Base-by-base conservation (phyloP, 2,329 filamentous ascomycete species). In the Chaetomium strumarium region DNA sequence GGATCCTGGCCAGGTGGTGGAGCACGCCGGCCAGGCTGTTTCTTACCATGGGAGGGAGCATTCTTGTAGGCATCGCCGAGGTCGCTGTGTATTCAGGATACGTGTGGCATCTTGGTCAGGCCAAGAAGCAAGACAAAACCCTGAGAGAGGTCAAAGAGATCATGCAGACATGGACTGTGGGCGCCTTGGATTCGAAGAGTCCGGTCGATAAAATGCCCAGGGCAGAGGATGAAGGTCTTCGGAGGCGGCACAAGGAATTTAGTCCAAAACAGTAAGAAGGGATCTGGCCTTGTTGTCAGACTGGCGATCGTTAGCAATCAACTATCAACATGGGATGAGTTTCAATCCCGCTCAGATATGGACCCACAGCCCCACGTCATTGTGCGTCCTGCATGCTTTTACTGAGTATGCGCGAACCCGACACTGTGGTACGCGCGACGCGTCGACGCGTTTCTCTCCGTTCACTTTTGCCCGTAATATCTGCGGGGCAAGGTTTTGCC, bases 1-100 rank as follows among this genome's bases (percentile, higher is more conserved):
- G 88, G 88, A 76, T 90, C n/a, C 78, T 79, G 14, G 85, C 85
- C 1, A 76, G 83, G 46, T 88, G 86, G 77, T 92, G 87, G 88
- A 84, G 78, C 57, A 79, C 85, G 1, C 83, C 87, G 0, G 77
- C 82, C 40, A 74, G 88, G 24, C 65, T 93, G 55, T 85, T 86
- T 37, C 68, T 91, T 46, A 85, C 85, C 31, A 76, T 93, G 72
- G 80, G 78, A 7, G 86, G 87, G 1, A 84, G 83, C 55, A 70
- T 85, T 1, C 63, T 87, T 0, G 85, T 92, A 0, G 87, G 81
- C 1, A 71, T 90, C 33, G 87, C 87, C 0, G 88, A 93, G 67
- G 85, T 92, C 1, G 84, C 79, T 1, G 84, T 93, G 6, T 92
- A 92, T 64, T 78, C 79, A 8, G 85, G 84, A 5, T 93, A 90